Evolutionary conservation across 495 filamentous ascomycete genomes (phyloP).

Genomic region (Lophium mytilinum): DNA sequence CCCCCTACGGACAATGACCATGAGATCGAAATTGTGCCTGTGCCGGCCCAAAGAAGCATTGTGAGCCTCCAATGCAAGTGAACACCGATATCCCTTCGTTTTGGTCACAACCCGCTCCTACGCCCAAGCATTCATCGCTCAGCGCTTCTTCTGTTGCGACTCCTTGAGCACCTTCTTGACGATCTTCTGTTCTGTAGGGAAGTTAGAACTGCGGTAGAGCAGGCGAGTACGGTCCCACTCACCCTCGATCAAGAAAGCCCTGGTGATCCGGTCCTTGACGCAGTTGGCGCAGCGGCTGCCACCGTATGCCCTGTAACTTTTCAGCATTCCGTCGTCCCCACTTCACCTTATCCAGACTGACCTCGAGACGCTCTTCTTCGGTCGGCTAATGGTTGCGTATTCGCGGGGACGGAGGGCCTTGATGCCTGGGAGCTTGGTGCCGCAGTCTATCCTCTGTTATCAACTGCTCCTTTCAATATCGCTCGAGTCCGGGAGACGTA

Average conservation of each 20-base stretch:
- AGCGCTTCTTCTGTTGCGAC: constrained; percentile 75
- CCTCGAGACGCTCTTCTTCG: constrained; percentile 97
- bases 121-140: constrained; percentile 6
- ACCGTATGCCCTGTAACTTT: constrained; percentile 29
- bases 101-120: constrained; percentile 9
- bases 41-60: neutral
- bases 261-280: constrained; percentile 84
- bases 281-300: constrained; percentile 97
- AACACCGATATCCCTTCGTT: constrained; percentile 16
- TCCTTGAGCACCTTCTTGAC: constrained; percentile 99
- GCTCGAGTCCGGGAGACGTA: neutral
- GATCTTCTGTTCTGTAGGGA: constrained; percentile 99
- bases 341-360: constrained; percentile 33
- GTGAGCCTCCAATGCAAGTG: constrained; percentile 20
- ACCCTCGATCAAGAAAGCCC: constrained; percentile 33
- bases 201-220: neutral
- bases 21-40: neutral
- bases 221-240: too few relatives aligned
- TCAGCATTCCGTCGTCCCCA: neutral
- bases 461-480: neutral
- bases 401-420: constrained; percentile 95
- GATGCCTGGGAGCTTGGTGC: constrained; percentile 85
- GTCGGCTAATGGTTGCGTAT: constrained; percentile 89
- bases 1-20: neutral
- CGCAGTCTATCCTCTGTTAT: constrained; percentile 32